Evolutionary conservation across 371 early-diverging fungal species (phyloP).

Genomic region (Apophysomyces trapeziformis): DNA sequence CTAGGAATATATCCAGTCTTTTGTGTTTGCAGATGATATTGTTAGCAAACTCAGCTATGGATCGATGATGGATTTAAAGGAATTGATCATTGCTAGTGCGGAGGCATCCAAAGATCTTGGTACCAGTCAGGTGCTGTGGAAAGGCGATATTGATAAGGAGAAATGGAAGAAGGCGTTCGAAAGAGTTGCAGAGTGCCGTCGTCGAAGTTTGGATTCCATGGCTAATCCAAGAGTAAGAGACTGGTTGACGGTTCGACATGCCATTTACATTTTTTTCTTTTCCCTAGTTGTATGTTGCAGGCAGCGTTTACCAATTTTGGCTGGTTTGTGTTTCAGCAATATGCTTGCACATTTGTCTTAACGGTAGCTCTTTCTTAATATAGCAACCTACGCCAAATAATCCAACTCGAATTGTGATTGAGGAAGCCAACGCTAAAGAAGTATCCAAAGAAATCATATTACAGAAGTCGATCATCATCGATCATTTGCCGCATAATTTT

Average conservation of each 20-base stretch:
- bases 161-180: slow-evolving; percentile 41
- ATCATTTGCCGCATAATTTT: slow-evolving; percentile 45
- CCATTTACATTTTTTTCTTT: not conserved
- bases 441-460: slow-evolving; percentile 41
- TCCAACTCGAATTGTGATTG: slow-evolving; percentile 42
- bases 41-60: slow-evolving; percentile 52
- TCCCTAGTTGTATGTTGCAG: slow-evolving; percentile 43
- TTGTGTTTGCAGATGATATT: slow-evolving; percentile 50
- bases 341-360: not conserved
- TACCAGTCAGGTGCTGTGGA: slow-evolving; percentile 30
- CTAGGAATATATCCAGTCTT: slow-evolving; percentile 42
- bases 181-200: slow-evolving; percentile 31
- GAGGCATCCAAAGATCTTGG: slow-evolving; percentile 42
- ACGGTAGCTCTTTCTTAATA: not conserved
- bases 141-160: slow-evolving; percentile 24
- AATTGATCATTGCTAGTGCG: slow-evolving; percentile 41
- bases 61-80: slow-evolving; percentile 50
- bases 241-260: not conserved
- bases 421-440: slow-evolving; percentile 33
- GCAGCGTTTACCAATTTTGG: slow-evolving; percentile 49
- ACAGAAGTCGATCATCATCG: slow-evolving; percentile 35
- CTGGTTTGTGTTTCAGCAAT: slow-evolving; percentile 17
- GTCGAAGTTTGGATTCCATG: slow-evolving; percentile 31
- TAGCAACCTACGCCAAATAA: slow-evolving; percentile 40
- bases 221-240: slow-evolving; percentile 35